Percentiles rank a stretch among this genome's conserved stretches.
Conservation (phyloP, 225 moss, liverwort and hornwort species). For the Polytrichum commune region DNA sequence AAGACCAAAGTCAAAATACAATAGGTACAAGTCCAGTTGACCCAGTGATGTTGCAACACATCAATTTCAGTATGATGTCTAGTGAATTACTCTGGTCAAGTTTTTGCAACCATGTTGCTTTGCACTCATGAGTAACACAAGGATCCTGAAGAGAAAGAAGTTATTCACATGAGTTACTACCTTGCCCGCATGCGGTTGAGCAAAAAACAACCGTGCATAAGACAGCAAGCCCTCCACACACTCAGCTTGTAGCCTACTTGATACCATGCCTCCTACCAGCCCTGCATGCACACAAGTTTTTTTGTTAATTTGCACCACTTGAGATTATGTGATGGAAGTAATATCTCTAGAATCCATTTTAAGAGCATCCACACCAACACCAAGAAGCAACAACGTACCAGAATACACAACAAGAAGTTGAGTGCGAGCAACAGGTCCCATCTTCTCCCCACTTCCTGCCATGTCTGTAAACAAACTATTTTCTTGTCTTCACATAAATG, state of each 20-base stretch:
- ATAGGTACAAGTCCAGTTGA: no score
- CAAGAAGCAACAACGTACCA: conserved; percentile 11
- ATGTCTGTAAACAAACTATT: neutral
- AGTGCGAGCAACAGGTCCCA: conserved; percentile 51
- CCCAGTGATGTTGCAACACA: no score
- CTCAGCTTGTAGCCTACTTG: conserved; percentile 37
- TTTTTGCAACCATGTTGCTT: no score
- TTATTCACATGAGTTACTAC: conserved; percentile 13
- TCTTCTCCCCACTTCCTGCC: conserved; percentile 25
- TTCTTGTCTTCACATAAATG: neutral
- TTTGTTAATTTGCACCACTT: neutral
- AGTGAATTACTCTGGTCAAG: no score
- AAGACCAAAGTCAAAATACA: no score
- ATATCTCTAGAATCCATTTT: neutral
- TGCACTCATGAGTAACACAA: no score
- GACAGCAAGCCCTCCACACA: conserved; percentile 59
- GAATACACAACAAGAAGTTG: conserved; percentile 54
- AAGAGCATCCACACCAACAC: neutral
- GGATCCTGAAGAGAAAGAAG: no score
- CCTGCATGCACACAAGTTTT: conserved; percentile 25
- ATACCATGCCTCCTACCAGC: conserved; percentile 24
- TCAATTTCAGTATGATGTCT: no score
- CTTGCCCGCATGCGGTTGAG: conserved; percentile 70
- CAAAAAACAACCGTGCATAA: conserved; percentile 70
- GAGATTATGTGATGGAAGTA: no score